Conservation (phyloP, 2,329 filamentous ascomycete genomes). For the Orbilia oligospora region DNA sequence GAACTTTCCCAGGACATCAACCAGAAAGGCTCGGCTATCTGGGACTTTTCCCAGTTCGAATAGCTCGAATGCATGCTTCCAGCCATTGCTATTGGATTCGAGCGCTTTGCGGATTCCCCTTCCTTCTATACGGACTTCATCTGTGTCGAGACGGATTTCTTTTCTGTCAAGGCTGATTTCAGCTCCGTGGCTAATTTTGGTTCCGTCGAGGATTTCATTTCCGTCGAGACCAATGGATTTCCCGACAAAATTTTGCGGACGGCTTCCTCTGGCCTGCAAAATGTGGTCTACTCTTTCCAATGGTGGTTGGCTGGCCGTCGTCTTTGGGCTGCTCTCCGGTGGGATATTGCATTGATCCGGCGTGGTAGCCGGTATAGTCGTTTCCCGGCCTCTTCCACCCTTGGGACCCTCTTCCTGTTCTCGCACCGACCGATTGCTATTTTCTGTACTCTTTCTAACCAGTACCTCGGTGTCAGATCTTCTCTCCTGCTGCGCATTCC, state of each 20-base stretch:
- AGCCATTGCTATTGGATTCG: background rate
- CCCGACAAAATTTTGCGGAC: background rate
- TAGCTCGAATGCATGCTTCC: conserved; percentile 22
- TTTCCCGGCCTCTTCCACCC: background rate
- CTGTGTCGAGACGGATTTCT: background rate
- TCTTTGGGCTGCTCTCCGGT: background rate
- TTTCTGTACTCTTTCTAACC: too few species aligned
- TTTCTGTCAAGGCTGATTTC: too few species aligned
- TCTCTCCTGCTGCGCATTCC: background rate
- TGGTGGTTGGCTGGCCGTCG: background rate
- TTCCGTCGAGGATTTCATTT: too few species aligned
- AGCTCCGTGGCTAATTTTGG: too few species aligned
- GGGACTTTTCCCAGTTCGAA: conserved; percentile 31
- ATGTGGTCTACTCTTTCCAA: background rate
- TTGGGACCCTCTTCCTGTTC: background rate
- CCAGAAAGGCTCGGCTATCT: conserved; percentile 3
- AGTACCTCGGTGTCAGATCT: too few species aligned
- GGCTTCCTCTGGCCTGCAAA: background rate
- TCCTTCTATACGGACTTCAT: too few species aligned
- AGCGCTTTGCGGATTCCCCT: conserved; percentile 10
- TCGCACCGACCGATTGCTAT: background rate
- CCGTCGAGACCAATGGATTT: background rate
- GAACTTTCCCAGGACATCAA: conserved; percentile 32
- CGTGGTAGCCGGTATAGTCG: background rate
- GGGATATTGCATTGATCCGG: background rate